Conservation (phyloP, 768 basidiomycete species). For the Mycena albidolilacea region DNA sequence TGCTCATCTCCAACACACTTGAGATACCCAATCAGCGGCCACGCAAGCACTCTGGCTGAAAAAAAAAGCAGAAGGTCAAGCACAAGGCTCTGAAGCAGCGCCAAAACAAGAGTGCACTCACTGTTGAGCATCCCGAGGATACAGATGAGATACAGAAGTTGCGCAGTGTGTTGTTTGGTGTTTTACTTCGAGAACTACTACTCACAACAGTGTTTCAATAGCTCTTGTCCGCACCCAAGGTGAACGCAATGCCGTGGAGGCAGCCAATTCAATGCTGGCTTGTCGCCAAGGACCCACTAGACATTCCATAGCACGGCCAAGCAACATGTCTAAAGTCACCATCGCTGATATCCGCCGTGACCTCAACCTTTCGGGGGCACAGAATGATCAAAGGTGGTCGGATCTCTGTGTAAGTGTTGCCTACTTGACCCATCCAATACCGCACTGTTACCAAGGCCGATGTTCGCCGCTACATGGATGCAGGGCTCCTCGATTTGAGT, state of each 20-base stretch:
- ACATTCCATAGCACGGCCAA: constrained; percentile 12
- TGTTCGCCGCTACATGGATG: constrained; percentile 22
- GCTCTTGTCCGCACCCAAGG: constrained; percentile 9
- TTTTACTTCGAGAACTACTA: background rate
- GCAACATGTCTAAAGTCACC: constrained; percentile 5
- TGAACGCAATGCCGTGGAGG: constrained; percentile 17
- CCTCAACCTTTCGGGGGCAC: background rate
- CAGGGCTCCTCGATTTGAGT: constrained; percentile 6
- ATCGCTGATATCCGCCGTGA: background rate
- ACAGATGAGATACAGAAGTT: constrained; percentile 13
- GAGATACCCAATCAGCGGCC: too few species aligned
- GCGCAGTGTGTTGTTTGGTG: constrained; percentile 10
- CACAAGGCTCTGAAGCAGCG: constrained; percentile 9
- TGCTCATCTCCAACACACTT: too few species aligned
- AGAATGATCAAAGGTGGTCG: constrained; percentile 2
- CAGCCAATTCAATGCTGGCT: background rate
- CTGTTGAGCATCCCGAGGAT: constrained; percentile 15
- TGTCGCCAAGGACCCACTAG: background rate
- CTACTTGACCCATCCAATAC: too few species aligned
- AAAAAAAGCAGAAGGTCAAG: background rate
- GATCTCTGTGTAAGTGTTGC: constrained; percentile 11
- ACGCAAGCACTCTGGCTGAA: too few species aligned
- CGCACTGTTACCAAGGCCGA: background rate
- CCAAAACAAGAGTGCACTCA: constrained; percentile 15
- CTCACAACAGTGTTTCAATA: background rate